Base-by-base conservation (phyloP, 2,329 filamentous ascomycete species). In the Diaporthe humulicola region DNA sequence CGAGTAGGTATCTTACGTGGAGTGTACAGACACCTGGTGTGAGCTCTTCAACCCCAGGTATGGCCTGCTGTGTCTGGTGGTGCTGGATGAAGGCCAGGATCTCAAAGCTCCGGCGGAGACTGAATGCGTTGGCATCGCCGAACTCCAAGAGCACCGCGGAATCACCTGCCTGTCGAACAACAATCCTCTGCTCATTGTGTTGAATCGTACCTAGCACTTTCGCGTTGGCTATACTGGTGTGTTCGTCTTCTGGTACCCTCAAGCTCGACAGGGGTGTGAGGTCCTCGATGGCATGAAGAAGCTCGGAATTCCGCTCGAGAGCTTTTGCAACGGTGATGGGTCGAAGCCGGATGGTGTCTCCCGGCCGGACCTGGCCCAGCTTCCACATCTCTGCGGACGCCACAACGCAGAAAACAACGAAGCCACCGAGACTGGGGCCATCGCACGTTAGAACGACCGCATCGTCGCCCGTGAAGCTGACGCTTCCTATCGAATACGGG, bases 341-440 rank as follows among this genome's bases (percentile, higher is more conserved):
- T 2, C 10, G 28, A n/a, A 66, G 60, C 28, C 14, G 0, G 12
- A 66, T n/a, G 1, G 10, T n/a, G 25, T 66, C 60, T n/a, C 60
- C 60, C 6, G 60, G 40, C 15, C 28, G 17, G 2, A 66, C 60
- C 60, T 66, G 60, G 28, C 60, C 60, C 28, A 66, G 42, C 19
- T 66, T 66, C 60, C 60, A 66, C 42, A 66, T 48, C 19, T 66
- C 60, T 14, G 60, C 60, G 3, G 60, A 48, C 8, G 60, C 60
- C 12, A 66, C 60, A 10, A 66, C 60, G 4, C 60, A 22, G 28
- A 66, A 66, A 9, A 66, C 60, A 12, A 48, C 60, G 28, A 66
- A 66, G 28, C 60, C 60, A 9, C 60, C 60, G 4, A 66, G 40
- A 15, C 60, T 66, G 6, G 60, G 60, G 8, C 60, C 60, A 0